Base-by-base conservation (phyloP, 345 rosid species). In the Noccaea bulbosa region DNA sequence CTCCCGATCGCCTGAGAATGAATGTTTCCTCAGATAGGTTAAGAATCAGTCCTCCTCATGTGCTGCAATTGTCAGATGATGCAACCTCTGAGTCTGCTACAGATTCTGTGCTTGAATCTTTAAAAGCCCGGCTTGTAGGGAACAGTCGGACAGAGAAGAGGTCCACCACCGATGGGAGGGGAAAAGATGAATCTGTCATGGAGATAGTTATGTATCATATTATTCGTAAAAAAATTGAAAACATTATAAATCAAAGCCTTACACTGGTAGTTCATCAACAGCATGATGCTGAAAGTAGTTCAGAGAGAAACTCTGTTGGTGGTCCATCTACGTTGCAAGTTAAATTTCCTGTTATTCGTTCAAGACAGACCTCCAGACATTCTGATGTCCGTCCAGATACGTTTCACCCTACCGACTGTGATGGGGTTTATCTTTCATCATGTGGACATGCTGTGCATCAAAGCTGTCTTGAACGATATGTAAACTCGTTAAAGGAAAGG, bases 371-470 rank as follows among this genome's bases (percentile, higher is more conserved):
- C 73, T 77, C 88, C 66, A 85, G 77, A 62, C 69, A 74, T 72
- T 63, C 76, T 61, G 67, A 12, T 71, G 60, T 65, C 8, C 47
- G 76, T 74, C 78, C 74, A 81, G 89, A 87, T 82, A 89, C 87
- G 68, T 83, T 89, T 79, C 86, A 89, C 62, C 96, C 88, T 12
- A 73, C 70, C 37, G 95, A 83, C 70, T 88, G 92, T 82, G 97
- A 91, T 79, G 99, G 99, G 27, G 77, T 94, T 74, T 77, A 82
- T 82, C 83, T 91, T 62, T 91, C 93, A 35, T 87, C 99, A 35
- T 94, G 99, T 80, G 96, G 99, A 57, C 99, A 94, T 87, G 88
- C 96, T 17, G 98, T 94, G 71, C 99, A 94, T 84, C 96, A 91
- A 77, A 80, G 77, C 62, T 94, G 99, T 71, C 90, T 88, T 53